phyloP scores from a whole-genome alignment of 169 alveolate genomes.

The Theileria sp. region DNA sequence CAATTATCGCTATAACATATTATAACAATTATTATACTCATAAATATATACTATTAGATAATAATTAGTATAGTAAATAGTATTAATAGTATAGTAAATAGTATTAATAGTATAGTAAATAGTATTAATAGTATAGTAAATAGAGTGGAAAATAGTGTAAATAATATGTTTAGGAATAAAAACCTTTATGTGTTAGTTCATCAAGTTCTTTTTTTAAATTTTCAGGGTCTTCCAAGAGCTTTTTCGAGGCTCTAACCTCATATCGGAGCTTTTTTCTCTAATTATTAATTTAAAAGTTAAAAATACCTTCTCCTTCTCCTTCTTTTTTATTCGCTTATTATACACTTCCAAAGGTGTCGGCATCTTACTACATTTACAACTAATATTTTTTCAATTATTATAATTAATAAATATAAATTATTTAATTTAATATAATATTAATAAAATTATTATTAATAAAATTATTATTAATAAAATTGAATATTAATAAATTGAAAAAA shows the following conservation, averaged over 20 bases:
- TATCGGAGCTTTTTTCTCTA: slow-evolving; percentile 34
- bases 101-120: background rate
- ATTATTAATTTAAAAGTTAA: background rate
- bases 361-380: slow-evolving; percentile 37
- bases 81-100: background rate
- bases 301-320: slow-evolving; percentile 64
- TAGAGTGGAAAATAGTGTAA: too few relatives aligned
- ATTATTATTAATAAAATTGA: background rate
- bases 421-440: too few relatives aligned
- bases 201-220: slow-evolving; percentile 60
- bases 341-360: slow-evolving; percentile 57
- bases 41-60: background rate
- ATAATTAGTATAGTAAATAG: background rate
- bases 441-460: too few relatives aligned
- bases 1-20: slow-evolving; percentile 54
- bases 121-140: too few relatives aligned
- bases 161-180: background rate
- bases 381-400: too few relatives aligned
- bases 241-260: slow-evolving; percentile 51
- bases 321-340: slow-evolving; percentile 55
- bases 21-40: background rate
- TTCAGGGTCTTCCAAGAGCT: slow-evolving; percentile 61
- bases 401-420: too few relatives aligned
- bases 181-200: slow-evolving; percentile 62
- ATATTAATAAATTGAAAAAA: background rate